phyloP scores from a whole-genome alignment of 140 eudicot species.

The Bidens hawaiensis region DNA sequence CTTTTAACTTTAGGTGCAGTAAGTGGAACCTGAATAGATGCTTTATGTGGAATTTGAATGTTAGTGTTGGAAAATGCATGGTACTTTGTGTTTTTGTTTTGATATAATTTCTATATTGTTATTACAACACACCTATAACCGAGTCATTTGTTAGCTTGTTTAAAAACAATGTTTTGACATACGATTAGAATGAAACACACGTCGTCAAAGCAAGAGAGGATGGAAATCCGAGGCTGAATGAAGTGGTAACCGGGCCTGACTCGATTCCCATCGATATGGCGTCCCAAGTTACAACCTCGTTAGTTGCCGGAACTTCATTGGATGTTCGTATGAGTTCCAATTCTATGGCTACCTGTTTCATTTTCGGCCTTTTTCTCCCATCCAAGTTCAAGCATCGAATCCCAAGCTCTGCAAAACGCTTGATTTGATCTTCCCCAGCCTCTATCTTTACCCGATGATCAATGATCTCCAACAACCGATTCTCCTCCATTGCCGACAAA shows the following conservation, averaged over 20 bases:
- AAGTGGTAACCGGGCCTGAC: conserved; percentile 7
- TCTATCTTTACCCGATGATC: not conserved
- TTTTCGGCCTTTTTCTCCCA: conserved; percentile 13
- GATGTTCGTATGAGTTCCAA: conserved; percentile 20
- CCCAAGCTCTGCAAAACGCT: conserved; percentile 6
- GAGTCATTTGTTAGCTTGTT: too few relatives aligned
- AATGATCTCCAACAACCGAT: conserved; percentile 2
- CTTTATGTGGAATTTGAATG: conserved; percentile 9
- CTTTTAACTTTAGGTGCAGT: conserved; percentile 10
- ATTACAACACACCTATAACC: too few relatives aligned
- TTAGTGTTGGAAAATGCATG: conserved; percentile 6
- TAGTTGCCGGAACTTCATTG: not conserved
- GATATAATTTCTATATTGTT: too few relatives aligned
- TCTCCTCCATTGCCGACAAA: conserved; percentile 17
- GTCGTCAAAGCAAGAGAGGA: conserved; percentile 9
- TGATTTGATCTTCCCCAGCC: not conserved
- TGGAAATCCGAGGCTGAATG: conserved; percentile 13
- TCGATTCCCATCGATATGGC: not conserved
- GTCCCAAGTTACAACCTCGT: conserved; percentile 2
- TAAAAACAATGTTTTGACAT: too few relatives aligned
- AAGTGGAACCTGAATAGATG: conserved; percentile 13
- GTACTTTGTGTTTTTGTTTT: conserved; percentile 15
- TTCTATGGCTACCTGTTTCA: conserved; percentile 14
- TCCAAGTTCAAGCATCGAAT: conserved; percentile 10
- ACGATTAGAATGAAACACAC: too few relatives aligned